Evolutionary conservation across 805 yeast genomes (phyloP).

Genomic region (Hanseniaspora valbyensis): DNA sequence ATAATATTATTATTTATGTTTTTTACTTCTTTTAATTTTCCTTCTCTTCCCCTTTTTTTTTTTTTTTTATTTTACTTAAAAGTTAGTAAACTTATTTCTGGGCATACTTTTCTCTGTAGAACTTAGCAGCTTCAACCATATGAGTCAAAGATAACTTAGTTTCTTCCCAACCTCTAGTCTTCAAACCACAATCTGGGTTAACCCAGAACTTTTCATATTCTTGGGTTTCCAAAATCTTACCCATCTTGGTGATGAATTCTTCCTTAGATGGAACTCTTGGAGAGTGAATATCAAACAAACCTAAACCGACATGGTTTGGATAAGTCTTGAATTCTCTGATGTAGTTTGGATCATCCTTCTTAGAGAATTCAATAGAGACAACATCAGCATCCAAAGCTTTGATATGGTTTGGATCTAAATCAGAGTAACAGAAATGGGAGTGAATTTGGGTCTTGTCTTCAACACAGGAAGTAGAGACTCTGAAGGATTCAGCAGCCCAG

Average conservation of each 20-base stretch:
- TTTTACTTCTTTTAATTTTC: too few relatives aligned
- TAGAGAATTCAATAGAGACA: slow-evolving; percentile 97
- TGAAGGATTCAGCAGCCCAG: slow-evolving; percentile 99
- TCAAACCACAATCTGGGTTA: slow-evolving; percentile 99
- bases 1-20: too few relatives aligned
- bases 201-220: slow-evolving; percentile 99
- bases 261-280: slow-evolving; percentile 98
- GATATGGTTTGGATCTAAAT: slow-evolving; percentile 98
- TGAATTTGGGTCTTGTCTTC: slow-evolving; percentile 91
- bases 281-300: slow-evolving; percentile 97
- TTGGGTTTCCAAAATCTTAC: slow-evolving; percentile 89
- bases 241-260: slow-evolving; percentile 89
- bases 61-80: too few relatives aligned
- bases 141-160: slow-evolving; percentile 87
- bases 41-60: too few relatives aligned
- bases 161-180: slow-evolving; percentile 99
- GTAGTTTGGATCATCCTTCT: slow-evolving; percentile 98
- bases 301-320: slow-evolving; percentile 99
- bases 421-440: slow-evolving; percentile 99
- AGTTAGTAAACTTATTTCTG: slow-evolving; percentile 20
- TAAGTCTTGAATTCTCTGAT: slow-evolving; percentile 94
- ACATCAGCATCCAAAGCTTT: slow-evolving; percentile 99
- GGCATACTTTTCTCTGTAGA: slow-evolving; percentile 59
- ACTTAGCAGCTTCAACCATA: slow-evolving; percentile 98
- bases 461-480: slow-evolving; percentile 98